A percentile compares a stretch with the other conserved stretches of the same genome.
phyloP scores from a whole-genome alignment of 1,284 basidiomycete genomes.

The Ustilago xerochloae region DNA sequence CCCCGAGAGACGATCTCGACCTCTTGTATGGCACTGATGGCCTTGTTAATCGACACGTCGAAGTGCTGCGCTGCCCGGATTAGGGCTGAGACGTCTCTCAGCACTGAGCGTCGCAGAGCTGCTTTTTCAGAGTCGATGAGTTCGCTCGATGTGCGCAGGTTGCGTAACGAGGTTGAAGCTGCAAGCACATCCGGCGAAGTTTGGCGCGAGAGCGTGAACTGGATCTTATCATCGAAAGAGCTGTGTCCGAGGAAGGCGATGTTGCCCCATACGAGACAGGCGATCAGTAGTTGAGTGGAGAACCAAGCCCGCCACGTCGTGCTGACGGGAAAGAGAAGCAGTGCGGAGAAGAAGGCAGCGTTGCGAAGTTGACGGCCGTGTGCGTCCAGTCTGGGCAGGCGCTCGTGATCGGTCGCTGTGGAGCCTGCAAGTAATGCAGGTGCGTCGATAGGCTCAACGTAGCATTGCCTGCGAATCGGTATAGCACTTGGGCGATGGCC shows the following conservation, averaged over 20 bases:
- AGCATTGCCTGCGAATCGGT: constrained; percentile 9
- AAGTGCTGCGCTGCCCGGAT: constrained; percentile 53
- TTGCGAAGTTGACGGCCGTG: constrained; percentile 27
- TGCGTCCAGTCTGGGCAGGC: constrained; percentile 26
- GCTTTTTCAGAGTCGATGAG: constrained; percentile 14
- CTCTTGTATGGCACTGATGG: constrained; percentile 64
- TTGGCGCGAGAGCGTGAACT: constrained; percentile 27
- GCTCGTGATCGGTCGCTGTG: not conserved
- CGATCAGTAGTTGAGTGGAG: constrained; percentile 19
- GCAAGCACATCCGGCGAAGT: not conserved
- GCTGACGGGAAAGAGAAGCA: constrained; percentile 32
- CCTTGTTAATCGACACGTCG: constrained; percentile 57
- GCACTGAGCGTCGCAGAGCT: constrained; percentile 18
- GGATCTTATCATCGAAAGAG: constrained; percentile 26
- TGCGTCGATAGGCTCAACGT: constrained; percentile 20
- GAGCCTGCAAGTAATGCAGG: not conserved
- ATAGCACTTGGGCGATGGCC: constrained; percentile 4
- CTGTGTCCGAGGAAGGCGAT: constrained; percentile 29
- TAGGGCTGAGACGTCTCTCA: constrained; percentile 22
- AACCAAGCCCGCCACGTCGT: constrained; percentile 31
- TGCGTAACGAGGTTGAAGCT: constrained; percentile 15
- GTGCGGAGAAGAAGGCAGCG: constrained; percentile 15
- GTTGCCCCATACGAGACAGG: constrained; percentile 25
- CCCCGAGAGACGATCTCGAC: constrained; percentile 65
- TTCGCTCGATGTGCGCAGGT: constrained; percentile 1